Percentiles rank a stretch among this genome's conserved stretches.
phyloP scores from a whole-genome alignment of 179 eudicot genomes.

The Silene vulgaris region DNA sequence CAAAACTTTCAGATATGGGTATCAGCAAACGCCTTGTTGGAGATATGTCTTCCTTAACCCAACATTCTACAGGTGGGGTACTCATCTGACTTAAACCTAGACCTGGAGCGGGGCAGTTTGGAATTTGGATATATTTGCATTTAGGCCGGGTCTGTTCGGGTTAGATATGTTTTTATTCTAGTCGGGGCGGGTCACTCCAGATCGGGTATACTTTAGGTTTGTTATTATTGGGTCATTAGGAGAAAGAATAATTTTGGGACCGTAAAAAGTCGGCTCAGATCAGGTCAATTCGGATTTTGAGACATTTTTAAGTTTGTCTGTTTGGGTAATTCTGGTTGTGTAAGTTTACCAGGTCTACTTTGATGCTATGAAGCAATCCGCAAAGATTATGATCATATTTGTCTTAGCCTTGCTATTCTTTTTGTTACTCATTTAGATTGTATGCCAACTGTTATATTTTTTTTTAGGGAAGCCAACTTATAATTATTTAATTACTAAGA shows the following conservation, averaged over 20 bases:
- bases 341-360: not conserved
- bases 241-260: not conserved
- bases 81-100: not conserved
- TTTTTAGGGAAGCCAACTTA: not conserved
- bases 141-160: not conserved
- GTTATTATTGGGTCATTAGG: not conserved
- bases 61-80: conserved; percentile 52
- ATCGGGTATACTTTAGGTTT: not conserved
- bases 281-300: not conserved
- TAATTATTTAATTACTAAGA: not conserved
- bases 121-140: not conserved
- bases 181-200: not conserved
- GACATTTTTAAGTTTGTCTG: not conserved
- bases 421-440: conserved; percentile 2
- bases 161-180: not conserved
- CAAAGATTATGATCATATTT: conserved; percentile 7
- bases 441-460: not conserved
- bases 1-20: conserved; percentile 79
- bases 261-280: not conserved
- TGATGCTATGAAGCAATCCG: not conserved
- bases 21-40: conserved; percentile 71
- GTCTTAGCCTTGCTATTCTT: not conserved
- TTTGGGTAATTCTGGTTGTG: not conserved
- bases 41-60: conserved; percentile 54
- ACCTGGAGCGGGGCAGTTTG: too few relatives aligned